These are phyloP conservation scores for Fusarium kyushuense DNA, from an alignment of 2,329 filamentous ascomycete species.

Conservation along the genomic window DNA sequence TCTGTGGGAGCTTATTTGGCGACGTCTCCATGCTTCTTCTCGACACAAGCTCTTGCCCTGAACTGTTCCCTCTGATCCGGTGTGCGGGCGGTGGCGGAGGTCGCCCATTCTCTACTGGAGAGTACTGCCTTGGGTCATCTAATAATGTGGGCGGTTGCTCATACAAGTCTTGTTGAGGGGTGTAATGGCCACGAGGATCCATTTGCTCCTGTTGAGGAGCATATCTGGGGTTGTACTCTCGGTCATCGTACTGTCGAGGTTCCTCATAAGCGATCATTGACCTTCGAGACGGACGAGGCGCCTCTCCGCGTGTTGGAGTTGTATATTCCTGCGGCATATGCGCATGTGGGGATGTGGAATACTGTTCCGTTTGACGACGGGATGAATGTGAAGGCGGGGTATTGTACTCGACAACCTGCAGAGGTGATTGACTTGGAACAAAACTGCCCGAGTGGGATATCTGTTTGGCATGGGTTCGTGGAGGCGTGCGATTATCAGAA, in stretches of 20 bases:
- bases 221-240: slow-evolving; percentile 52
- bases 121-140: slow-evolving; percentile 52
- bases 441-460: slow-evolving; percentile 53
- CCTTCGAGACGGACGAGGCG: slow-evolving; percentile 50
- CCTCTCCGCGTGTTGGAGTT: slow-evolving; percentile 42
- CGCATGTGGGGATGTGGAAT: slow-evolving; percentile 52
- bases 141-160: slow-evolving; percentile 45
- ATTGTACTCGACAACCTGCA: slow-evolving; percentile 65
- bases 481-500: slow-evolving; percentile 61
- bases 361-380: slow-evolving; percentile 54
- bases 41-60: slow-evolving; percentile 57
- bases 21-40: slow-evolving; percentile 58
- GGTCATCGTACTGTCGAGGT: slow-evolving; percentile 53
- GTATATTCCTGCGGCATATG: slow-evolving; percentile 36
- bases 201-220: slow-evolving; percentile 54
- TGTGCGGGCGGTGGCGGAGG: slow-evolving; percentile 70
- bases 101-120: slow-evolving; percentile 57
- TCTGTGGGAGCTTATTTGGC: slow-evolving; percentile 59
- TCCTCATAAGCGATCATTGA: slow-evolving; percentile 54
- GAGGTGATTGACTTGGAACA: slow-evolving; percentile 64
- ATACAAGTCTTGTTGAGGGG: slow-evolving; percentile 50
- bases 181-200: slow-evolving; percentile 54
- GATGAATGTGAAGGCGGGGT: slow-evolving; percentile 55
- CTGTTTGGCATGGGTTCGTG: slow-evolving; percentile 60
- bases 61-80: slow-evolving; percentile 60